Conservation (phyloP, 2,329 filamentous ascomycete genomes). For the Stachybotrys chartarum region DNA sequence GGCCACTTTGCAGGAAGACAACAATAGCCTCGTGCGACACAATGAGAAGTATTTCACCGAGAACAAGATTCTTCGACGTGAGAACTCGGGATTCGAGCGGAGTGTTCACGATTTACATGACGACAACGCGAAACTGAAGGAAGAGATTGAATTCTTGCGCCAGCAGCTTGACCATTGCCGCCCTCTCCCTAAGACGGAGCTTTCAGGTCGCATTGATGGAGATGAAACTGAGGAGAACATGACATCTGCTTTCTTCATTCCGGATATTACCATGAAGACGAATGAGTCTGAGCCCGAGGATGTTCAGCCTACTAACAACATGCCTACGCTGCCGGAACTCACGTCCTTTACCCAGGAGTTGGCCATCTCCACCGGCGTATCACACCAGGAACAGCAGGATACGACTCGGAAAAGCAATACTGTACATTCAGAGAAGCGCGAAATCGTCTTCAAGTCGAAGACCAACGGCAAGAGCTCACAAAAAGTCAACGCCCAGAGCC, state of each 20-base stretch:
- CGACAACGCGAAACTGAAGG: conserved; percentile 38
- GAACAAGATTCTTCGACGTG: conserved; percentile 39
- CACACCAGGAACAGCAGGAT: conserved; percentile 14
- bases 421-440: conserved; percentile 17
- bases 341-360: conserved; percentile 23
- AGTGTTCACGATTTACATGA: conserved; percentile 37
- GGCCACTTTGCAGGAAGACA: conserved; percentile 39
- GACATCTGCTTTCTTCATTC: conserved; percentile 52
- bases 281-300: conserved; percentile 24
- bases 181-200: conserved; percentile 27
- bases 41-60: conserved; percentile 49
- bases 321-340: conserved; percentile 18
- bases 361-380: conserved; percentile 17
- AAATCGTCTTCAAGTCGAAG: conserved; percentile 17
- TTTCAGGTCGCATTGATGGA: conserved; percentile 21
- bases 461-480: conserved; percentile 17
- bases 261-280: conserved; percentile 48
- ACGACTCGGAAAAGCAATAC: conserved; percentile 20
- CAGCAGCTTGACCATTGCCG: conserved; percentile 36
- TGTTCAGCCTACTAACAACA: conserved; percentile 21
- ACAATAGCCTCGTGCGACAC: conserved; percentile 44
- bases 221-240: conserved; percentile 43
- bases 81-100: conserved; percentile 41
- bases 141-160: conserved; percentile 38
- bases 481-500: conserved; percentile 16